Evolutionary conservation across 2,329 filamentous ascomycete genomes (phyloP), one percentile per base, ranked within the genome.

Genomic region (Alternaria hordeiaustralica): DNA sequence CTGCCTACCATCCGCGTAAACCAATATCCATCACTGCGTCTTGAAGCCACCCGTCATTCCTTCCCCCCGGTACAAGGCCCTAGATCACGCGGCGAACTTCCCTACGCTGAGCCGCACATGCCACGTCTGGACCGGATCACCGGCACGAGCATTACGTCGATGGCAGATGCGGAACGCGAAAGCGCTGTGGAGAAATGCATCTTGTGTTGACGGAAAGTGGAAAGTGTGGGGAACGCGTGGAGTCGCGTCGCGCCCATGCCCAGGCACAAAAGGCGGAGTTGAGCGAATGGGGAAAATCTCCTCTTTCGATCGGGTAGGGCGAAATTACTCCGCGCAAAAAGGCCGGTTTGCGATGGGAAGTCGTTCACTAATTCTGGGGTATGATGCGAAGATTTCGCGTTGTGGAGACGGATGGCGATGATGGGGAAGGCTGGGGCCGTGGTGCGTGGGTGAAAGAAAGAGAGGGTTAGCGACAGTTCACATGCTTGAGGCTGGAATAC

Each of bases 251-350:
- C 26, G 47, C 9, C 36, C 44, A 55, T 23, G 47, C 9, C 36
- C 44, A 55, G 63, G 55, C 18, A 57, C 53, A 15, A 5, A 15
- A 43, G 28, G 33, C 33, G n/a, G 58, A 59, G 11, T 18, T 46
- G 13, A 55, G 49, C 58, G 10, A n/a, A 71, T 57, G 70, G 70
- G 70, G 72, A 65, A 73, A 72, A 41, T 63, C 67, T 70, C 72
- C 70, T 68, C 68, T 60, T 68, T 33, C 5, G 55, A 25, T 36
- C 5, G 11, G 21, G 50, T 28, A 13, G 33, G 23, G 57, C 54
- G 18, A 47, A 44, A 18, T 49, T 58, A 28, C 50, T 56, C 63
- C 57, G 55, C 55, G 45, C 47, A 45, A 46, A 28, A 5, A 23
- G 12, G 33, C 12, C n/a, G 43, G 26, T 3, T 9, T 41, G 54